Base-by-base conservation (phyloP, 2,329 filamentous ascomycete genomes). In the Lecanicillium sp. region DNA sequence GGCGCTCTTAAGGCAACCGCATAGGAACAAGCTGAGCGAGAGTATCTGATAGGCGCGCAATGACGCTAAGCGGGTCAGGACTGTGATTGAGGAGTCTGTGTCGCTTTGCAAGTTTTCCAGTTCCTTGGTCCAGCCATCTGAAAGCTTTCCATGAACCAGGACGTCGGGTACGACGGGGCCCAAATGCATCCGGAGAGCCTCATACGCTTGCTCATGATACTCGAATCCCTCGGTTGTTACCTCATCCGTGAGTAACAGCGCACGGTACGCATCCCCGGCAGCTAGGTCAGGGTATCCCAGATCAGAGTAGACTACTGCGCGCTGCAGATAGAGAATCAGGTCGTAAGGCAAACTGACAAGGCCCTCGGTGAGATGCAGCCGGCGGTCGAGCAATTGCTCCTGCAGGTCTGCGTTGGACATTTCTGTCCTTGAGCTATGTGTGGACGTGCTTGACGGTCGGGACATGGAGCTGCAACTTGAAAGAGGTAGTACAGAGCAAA, bases 271-370 rank as follows among this genome's bases (percentile, higher is more conserved):
- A 66, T 95, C 89, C 25, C 87, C 86, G 9, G 83, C 81, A 5
- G 88, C 88, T 29, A 98, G 75, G 58, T 98, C 92, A 0, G 87
- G 86, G 58, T 95, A 96, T 28, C 79, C 85, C 33, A 95, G 70
- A 33, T 78, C 67, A 13, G 79, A 73, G 58, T 95, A 79, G 30
- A 83, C 67, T 25, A 74, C 64, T 17, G 86, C 86, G 22, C 89
- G 77, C 46, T 82, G 72, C 40, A 85, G 66, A 47, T 80, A 82
- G 7, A 82, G 65, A 39, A 83, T 66, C 27, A 78, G 57, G 49
- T 83, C 77, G 52, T 80, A 82, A 2, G 78, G 71, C 4, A 63
- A 57, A 7, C 62, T 63, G 9, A 58, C 55, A 14, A 83, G 62
- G 1, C 64, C 59, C 13, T 77, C 60, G 1, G 80, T 85, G 43